Evolutionary conservation across 208 protist genomes (phyloP).

Genomic region (Crithidia expoeki): DNA sequence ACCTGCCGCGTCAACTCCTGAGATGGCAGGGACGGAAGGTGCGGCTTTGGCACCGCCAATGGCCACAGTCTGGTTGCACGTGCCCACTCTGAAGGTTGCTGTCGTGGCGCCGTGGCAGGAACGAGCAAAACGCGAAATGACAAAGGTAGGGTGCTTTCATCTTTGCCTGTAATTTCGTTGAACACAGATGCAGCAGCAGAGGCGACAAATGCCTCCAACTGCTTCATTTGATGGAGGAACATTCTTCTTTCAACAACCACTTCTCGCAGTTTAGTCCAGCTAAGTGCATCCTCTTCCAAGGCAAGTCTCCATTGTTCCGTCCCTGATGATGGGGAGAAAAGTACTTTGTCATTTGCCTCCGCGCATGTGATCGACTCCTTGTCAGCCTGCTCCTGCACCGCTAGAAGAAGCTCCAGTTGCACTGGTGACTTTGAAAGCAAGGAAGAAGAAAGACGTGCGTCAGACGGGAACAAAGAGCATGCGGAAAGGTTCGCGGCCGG

Average conservation of each 20-base stretch:
- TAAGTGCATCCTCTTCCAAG: background rate
- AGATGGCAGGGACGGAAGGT: conserved; percentile 19
- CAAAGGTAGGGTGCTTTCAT: background rate
- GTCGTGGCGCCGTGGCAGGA: conserved; percentile 51
- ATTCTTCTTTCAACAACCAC: background rate
- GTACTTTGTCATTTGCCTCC: background rate
- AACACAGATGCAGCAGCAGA: background rate
- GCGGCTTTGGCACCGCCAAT: conserved; percentile 69
- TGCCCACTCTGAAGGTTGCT: conserved; percentile 52
- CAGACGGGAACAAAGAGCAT: background rate
- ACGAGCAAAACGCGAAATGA: conserved; percentile 48
- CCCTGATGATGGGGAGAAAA: background rate
- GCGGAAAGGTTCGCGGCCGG: background rate
- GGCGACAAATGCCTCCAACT: background rate
- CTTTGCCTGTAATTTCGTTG: background rate
- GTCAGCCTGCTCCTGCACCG: background rate
- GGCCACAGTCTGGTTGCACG: conserved; percentile 73
- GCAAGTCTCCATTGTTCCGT: background rate
- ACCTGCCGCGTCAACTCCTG: conserved; percentile 17
- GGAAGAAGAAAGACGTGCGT: background rate
- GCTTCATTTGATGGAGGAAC: background rate
- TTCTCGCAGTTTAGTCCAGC: background rate
- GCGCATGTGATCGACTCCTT: background rate
- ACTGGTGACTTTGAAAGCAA: background rate
- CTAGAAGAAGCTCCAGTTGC: conserved; percentile 21